Conservation (phyloP, 192 early-diverging fungal genomes). For the Entrophospora sp. region DNA sequence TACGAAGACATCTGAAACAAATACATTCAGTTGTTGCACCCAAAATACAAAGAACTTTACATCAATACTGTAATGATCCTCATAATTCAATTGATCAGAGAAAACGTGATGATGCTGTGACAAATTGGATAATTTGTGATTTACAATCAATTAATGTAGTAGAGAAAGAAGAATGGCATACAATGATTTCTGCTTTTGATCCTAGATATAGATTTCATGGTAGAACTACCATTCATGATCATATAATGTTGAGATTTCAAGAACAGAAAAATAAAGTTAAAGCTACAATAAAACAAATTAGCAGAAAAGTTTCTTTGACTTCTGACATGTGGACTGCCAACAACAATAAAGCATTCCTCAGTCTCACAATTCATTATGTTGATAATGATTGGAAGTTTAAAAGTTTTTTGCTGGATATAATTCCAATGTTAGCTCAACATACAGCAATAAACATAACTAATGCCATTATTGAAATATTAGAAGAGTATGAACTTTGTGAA, state of each 20-base stretch:
- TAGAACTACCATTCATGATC: background rate
- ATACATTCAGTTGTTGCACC: background rate
- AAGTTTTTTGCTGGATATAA: background rate
- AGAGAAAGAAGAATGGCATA: background rate
- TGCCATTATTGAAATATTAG: background rate
- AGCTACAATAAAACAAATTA: background rate
- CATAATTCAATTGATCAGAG: background rate
- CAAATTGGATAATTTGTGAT: conserved; percentile 8
- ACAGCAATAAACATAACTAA: background rate
- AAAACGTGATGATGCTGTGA: background rate
- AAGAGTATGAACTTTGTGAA: background rate
- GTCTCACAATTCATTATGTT: background rate
- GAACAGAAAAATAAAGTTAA: background rate
- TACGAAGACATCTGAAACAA: background rate
- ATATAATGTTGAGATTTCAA: background rate
- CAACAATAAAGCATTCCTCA: background rate
- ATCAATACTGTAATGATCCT: background rate
- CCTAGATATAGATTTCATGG: background rate
- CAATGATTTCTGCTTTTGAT: background rate
- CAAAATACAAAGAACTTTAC: background rate
- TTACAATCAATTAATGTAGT: background rate
- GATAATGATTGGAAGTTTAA: background rate
- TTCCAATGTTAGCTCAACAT: background rate
- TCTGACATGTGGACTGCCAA: background rate
- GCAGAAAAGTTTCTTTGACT: background rate